Evolutionary conservation across 2,329 filamentous ascomycete genomes (phyloP).

Genomic region (Lecanicillium sp.): DNA sequence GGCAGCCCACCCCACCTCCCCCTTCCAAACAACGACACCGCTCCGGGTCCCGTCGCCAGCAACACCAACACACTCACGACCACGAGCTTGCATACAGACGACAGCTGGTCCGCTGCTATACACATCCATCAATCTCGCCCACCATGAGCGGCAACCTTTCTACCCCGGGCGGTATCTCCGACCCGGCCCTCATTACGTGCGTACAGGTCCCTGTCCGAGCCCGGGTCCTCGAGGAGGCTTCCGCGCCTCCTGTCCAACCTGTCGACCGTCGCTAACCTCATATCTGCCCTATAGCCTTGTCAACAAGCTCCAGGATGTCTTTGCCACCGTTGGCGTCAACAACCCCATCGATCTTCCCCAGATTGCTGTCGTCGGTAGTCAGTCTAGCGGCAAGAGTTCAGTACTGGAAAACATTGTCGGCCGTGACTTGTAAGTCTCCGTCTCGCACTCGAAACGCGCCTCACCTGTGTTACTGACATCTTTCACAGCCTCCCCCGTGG

Average conservation of each 20-base stretch:
- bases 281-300: conserved; percentile 56
- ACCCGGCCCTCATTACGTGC: conserved; percentile 61
- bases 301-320: conserved; percentile 99
- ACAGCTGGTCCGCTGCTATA: conserved; percentile 8
- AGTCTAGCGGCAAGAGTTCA: conserved; percentile 98
- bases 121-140: background rate
- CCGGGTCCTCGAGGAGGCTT: conserved; percentile 6
- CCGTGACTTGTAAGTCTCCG: conserved; percentile 82
- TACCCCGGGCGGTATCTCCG: conserved; percentile 55
- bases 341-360: conserved; percentile 98
- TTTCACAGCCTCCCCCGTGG: conserved; percentile 78
- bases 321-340: conserved; percentile 95
- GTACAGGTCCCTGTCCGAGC: conserved; percentile 19
- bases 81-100: conserved; percentile 2
- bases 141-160: conserved; percentile 33
- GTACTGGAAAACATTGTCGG: conserved; percentile 98
- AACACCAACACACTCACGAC: background rate
- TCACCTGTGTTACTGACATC: conserved; percentile 16
- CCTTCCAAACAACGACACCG: conserved; percentile 14
- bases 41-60: conserved; percentile 9
- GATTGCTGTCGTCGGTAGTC: conserved; percentile 95
- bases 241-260: too few species aligned
- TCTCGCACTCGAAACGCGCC: conserved; percentile 14
- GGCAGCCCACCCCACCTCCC: conserved; percentile 9
- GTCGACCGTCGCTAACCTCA: conserved; percentile 7